Evolutionary conservation across 192 early-diverging fungal genomes (phyloP), one percentile per base, ranked within the genome.

Genomic region (Linnemannia zychae): DNA sequence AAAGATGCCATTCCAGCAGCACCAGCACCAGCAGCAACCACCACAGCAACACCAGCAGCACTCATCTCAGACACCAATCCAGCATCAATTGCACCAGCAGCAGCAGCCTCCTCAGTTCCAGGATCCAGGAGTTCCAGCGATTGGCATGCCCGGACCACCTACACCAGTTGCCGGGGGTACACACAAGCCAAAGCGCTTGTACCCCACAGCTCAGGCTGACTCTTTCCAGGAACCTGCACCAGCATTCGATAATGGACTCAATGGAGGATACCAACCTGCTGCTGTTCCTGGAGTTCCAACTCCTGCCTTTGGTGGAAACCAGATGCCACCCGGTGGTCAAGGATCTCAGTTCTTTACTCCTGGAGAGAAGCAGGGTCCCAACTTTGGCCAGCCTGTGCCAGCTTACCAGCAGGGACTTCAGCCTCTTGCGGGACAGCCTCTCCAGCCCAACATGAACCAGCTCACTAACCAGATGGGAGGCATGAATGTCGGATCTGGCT

Each of bases 111-210:
- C n/a, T 33, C 34, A 44, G n/a, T 40, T 31, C 37, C 75, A 77
- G 67, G 75, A 77, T 69, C 65, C 75, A 33, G 74, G 74, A 76
- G 46, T 73, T 33, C 48, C 48, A 33, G n/a, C 37, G 48, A 31
- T 67, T 34, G 75, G 67, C 31, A 17, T 57, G 24, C 57, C 74
- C 9, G 34, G n/a, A 65, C 38, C 49, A 53, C 60, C 77, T 22
- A 63, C 88, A 1, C 63, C 75, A n/a, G 68, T 74, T 3, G 47
- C 75, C 5, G 66, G 67, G 34, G 65, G 65, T 24, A 22, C 69
- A 53, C 88, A 87, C 49, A 81, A 87, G 65, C 78, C 79, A 20
- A 91, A 91, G 75, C 78, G 90, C 49, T 72, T 88, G 72, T 91
- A 91, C 71, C 90, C 90, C 12, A 82, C 88, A 22, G 85, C 88